A percentile compares a stretch with the other conserved stretches of the same genome.
Conservation (phyloP, 2,329 filamentous ascomycete species). For the Aspergillus ochraceoroseus region DNA sequence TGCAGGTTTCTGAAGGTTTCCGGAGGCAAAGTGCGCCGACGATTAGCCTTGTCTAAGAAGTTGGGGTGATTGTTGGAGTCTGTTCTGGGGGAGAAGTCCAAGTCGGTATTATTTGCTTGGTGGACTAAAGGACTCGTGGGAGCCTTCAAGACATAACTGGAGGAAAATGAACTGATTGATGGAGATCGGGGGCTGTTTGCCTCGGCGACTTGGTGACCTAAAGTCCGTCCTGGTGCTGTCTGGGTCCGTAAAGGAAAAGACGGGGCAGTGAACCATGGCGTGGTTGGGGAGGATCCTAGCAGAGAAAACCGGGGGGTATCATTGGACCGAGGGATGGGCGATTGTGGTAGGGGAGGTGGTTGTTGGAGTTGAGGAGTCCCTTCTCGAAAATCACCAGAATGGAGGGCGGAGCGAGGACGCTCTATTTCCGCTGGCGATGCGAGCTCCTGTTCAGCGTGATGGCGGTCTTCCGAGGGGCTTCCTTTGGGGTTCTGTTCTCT, state of each 20-base stretch:
- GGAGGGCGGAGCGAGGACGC: constrained; percentile 69
- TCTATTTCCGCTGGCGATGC: constrained; percentile 63
- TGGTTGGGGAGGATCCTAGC: constrained; percentile 50
- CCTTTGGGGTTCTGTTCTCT: constrained; percentile 16
- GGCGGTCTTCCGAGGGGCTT: constrained; percentile 19
- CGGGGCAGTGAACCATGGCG: constrained; percentile 50
- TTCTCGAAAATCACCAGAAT: constrained; percentile 59
- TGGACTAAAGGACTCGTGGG: constrained; percentile 91
- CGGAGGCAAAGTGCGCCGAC: constrained; percentile 69
- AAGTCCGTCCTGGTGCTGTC: constrained; percentile 17
- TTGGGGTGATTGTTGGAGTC: constrained; percentile 50
- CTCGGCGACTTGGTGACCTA: constrained; percentile 14
- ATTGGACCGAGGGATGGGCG: constrained; percentile 20
- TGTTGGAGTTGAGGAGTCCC: constrained; percentile 27
- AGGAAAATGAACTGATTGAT: constrained; percentile 65
- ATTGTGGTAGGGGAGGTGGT: constrained; percentile 27
- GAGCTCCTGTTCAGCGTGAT: constrained; percentile 41
- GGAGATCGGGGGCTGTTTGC: constrained; percentile 48
- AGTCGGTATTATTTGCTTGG: constrained; percentile 76
- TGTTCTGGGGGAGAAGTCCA: constrained; percentile 57
- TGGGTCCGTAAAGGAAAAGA: constrained; percentile 22
- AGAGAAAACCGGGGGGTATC: constrained; percentile 15
- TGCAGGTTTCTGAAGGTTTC: constrained; percentile 51
- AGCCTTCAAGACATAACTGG: constrained; percentile 76
- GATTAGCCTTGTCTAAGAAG: constrained; percentile 47